These are phyloP conservation scores for Pezizomycotina sp. DNA, from an alignment of 2,329 filamentous ascomycete species.

Conservation along the genomic window DNA sequence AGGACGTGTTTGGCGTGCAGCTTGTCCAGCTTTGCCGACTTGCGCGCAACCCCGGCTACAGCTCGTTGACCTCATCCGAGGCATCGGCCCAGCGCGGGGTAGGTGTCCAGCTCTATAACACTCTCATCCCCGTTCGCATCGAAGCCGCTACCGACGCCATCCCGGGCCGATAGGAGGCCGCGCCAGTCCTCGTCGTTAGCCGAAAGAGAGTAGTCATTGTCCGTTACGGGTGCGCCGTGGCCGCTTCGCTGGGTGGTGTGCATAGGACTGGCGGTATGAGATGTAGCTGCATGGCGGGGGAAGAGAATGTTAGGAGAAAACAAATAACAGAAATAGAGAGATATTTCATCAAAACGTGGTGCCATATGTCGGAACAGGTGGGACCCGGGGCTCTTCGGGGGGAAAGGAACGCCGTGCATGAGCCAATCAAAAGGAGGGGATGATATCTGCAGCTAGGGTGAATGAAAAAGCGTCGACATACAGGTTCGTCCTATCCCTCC, in stretches of 20 bases:
- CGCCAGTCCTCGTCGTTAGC: conserved; percentile 47
- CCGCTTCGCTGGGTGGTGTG: conserved; percentile 82
- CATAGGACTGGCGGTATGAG: conserved; percentile 96
- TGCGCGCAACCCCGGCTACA: conserved; percentile 63
- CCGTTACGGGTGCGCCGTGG: conserved; percentile 43
- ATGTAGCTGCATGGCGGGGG: conserved; percentile 52
- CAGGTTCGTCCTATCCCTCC: conserved; percentile 98
- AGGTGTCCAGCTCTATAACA: conserved; percentile 97
- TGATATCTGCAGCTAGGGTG: no score
- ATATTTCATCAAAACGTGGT: not conserved
- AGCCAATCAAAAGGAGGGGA: no score
- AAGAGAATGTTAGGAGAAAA: conserved; percentile 27
- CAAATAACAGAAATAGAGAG: conserved; percentile 13
- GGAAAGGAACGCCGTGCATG: no score
- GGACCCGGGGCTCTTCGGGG: conserved; percentile 1
- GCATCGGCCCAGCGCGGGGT: conserved; percentile 92
- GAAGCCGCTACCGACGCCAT: conserved; percentile 43
- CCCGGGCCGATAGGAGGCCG: conserved; percentile 67
- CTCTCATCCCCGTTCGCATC: conserved; percentile 39
- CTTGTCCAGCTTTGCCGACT: conserved; percentile 72
- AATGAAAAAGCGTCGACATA: conserved; percentile 34
- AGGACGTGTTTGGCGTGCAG: conserved; percentile 94
- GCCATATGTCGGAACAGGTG: conserved; percentile 4
- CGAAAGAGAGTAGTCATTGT: conserved; percentile 21
- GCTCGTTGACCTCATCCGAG: conserved; percentile 78